Evolutionary conservation across 2,329 filamentous ascomycete species (phyloP).

Genomic region (Stachybotrys chlorohalonatus): DNA sequence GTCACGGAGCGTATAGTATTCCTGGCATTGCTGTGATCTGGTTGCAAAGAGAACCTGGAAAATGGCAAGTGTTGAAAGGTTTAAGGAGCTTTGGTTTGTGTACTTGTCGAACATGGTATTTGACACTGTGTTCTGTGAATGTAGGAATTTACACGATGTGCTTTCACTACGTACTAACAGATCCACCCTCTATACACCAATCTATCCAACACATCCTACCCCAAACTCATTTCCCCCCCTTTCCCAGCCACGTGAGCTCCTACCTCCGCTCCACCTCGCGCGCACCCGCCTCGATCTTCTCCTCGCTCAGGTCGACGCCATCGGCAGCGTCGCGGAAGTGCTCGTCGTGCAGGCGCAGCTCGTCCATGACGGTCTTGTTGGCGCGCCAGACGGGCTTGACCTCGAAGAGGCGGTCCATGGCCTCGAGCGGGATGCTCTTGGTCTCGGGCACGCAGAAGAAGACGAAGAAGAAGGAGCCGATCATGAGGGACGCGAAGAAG

Average conservation of each 20-base stretch:
- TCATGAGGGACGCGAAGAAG: constrained; percentile 58
- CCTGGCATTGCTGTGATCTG: too few species aligned
- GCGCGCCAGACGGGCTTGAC: constrained; percentile 34
- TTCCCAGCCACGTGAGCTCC: background rate
- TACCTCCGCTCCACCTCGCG: constrained; percentile 9
- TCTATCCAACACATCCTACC: background rate
- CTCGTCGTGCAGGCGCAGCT: constrained; percentile 25
- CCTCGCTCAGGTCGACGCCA: constrained; percentile 14
- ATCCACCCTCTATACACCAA: background rate
- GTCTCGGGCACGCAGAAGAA: constrained; percentile 59
- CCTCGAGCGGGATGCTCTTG: constrained; percentile 55
- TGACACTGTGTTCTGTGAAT: too few species aligned
- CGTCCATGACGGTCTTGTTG: constrained; percentile 32
- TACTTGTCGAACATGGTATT: too few species aligned
- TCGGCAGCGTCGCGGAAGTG: constrained; percentile 21
- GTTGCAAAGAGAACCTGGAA: too few species aligned
- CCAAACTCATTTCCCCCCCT: background rate
- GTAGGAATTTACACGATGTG: too few species aligned
- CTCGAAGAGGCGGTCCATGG: constrained; percentile 54
- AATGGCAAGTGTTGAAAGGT: too few species aligned
- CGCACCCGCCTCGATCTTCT: constrained; percentile 11
- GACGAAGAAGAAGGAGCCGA: constrained; percentile 47
- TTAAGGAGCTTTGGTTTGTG: too few species aligned
- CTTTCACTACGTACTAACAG: too few species aligned
- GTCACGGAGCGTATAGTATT: too few species aligned